These are phyloP conservation scores for Microsporum canis DNA, from an alignment of 2,329 filamentous ascomycete genomes.

Conservation along the genomic window DNA sequence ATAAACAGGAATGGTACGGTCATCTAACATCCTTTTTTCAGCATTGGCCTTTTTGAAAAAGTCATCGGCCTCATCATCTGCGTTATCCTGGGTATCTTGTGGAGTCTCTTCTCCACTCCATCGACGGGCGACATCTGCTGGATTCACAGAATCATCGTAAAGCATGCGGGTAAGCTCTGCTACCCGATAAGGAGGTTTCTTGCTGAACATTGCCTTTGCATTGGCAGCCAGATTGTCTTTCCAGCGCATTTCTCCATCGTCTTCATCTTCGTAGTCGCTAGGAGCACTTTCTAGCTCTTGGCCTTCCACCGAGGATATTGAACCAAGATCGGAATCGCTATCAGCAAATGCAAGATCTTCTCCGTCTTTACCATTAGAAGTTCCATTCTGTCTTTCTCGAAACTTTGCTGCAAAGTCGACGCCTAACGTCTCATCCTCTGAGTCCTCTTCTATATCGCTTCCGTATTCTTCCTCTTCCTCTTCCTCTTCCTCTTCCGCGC, in stretches of 20 bases:
- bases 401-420: constrained; percentile 36
- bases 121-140: constrained; percentile 60
- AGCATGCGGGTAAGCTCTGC: constrained; percentile 75
- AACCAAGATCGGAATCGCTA: constrained; percentile 91
- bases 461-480: constrained; percentile 36
- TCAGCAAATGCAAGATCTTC: constrained; percentile 85
- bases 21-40: constrained; percentile 49
- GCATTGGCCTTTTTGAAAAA: constrained; percentile 49
- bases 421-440: constrained; percentile 26
- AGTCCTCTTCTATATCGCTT: constrained; percentile 26
- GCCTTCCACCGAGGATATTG: constrained; percentile 56
- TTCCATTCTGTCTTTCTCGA: constrained; percentile 40
- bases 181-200: constrained; percentile 61
- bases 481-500: constrained; percentile 43
- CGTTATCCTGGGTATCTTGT: constrained; percentile 29
- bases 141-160: constrained; percentile 70
- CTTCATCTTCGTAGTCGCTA: constrained; percentile 46
- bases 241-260: constrained; percentile 67
- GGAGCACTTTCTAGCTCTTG: constrained; percentile 41
- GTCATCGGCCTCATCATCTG: constrained; percentile 53
- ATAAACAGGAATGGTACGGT: constrained; percentile 64
- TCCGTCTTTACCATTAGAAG: constrained; percentile 42
- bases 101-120: constrained; percentile 57
- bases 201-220: constrained; percentile 59
- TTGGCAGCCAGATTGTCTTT: constrained; percentile 74